Percentiles rank a stretch among this genome's conserved stretches.
Evolutionary conservation across 2,329 filamentous ascomycete genomes (phyloP).

Genomic region (Hymenoscyphus repandus): DNA sequence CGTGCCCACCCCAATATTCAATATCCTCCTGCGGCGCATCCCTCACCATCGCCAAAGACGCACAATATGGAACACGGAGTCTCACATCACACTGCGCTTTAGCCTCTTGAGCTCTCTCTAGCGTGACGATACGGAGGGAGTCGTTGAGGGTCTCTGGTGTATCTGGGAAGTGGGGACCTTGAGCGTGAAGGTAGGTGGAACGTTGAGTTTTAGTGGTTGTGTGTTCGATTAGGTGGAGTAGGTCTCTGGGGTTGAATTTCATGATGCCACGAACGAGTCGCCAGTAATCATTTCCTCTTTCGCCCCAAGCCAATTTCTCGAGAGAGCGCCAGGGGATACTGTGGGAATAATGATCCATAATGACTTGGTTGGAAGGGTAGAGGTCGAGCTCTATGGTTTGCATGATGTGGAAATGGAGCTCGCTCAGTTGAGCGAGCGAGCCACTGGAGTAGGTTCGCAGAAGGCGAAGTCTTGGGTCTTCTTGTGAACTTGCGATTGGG

Average conservation of each 20-base stretch:
- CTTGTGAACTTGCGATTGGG: constrained; percentile 16
- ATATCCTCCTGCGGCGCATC: constrained; percentile 7
- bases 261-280: constrained; percentile 23
- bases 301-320: constrained; percentile 28
- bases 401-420: constrained; percentile 26
- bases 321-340: constrained; percentile 20
- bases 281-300: constrained; percentile 23
- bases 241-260: constrained; percentile 24
- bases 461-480: constrained; percentile 26
- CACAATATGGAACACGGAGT: constrained; percentile 2
- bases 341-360: constrained; percentile 25
- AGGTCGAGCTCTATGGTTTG: constrained; percentile 26
- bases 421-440: constrained; percentile 27
- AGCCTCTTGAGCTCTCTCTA: constrained; percentile 11
- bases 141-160: constrained; percentile 27
- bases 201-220: constrained; percentile 27
- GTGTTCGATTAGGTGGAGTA: constrained; percentile 27
- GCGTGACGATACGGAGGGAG: constrained; percentile 12
- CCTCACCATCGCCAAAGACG: constrained; percentile 2
- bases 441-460: constrained; percentile 24
- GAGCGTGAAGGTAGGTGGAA: constrained; percentile 21
- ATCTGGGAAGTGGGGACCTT: constrained; percentile 22
- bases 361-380: constrained; percentile 27
- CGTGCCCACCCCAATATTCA: constrained; percentile 9
- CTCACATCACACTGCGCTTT: neutral